Conservation (phyloP, 2,329 filamentous ascomycete species). For the Xylariales sp. region DNA sequence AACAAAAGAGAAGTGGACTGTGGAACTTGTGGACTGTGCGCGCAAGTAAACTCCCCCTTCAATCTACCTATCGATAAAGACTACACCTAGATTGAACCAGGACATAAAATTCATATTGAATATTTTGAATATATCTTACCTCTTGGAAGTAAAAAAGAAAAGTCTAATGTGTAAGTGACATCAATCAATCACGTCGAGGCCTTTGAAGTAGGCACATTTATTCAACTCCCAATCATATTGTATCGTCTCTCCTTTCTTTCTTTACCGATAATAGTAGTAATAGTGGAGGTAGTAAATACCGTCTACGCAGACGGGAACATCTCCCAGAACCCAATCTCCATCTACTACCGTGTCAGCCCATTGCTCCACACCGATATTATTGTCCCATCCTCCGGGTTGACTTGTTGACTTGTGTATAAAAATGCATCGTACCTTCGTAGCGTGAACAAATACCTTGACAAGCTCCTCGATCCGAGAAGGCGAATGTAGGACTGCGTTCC, state of each 20-base stretch:
- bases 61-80: too few relatives aligned
- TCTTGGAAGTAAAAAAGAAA: too few relatives aligned
- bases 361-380: constrained; percentile 2
- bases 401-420: not conserved
- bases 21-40: not conserved
- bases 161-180: too few relatives aligned
- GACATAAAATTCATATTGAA: too few relatives aligned
- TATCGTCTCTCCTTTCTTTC: too few relatives aligned
- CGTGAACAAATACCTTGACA: constrained; percentile 84
- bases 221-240: too few relatives aligned
- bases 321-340: constrained; percentile 67
- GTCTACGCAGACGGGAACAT: constrained; percentile 57
- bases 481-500: constrained; percentile 77
- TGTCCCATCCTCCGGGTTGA: not conserved
- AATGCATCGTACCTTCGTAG: constrained; percentile 74
- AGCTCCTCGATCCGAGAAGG: constrained; percentile 82
- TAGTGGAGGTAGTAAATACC: too few relatives aligned
- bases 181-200: too few relatives aligned
- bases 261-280: too few relatives aligned
- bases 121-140: too few relatives aligned
- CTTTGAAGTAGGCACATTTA: too few relatives aligned
- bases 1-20: not conserved
- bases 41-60: not conserved
- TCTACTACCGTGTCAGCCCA: constrained; percentile 51
- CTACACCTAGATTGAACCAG: too few relatives aligned